Evolutionary conservation across 768 basidiomycete genomes (phyloP), one percentile per base, ranked within the genome.

Genomic region (Kondoa malvinella): DNA sequence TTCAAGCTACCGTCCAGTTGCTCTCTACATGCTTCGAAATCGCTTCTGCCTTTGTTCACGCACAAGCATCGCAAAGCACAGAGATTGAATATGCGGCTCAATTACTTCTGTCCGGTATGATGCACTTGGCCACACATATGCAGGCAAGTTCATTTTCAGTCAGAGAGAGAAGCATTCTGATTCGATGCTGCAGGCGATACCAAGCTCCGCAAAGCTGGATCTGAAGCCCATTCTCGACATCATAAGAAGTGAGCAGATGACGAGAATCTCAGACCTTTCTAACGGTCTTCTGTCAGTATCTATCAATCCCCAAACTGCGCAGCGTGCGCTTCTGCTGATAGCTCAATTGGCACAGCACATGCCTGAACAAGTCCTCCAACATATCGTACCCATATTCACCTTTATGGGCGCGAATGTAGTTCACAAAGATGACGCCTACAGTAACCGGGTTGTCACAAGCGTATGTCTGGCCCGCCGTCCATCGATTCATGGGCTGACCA

Each of bases 381-480:
- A 94, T 72, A 83, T 96, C 64, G 95, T 99, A 89, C 94, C 95
- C 2, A 86, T 99, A 58, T 97, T 99, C 80, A 96, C 92, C 0
- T 97, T 96, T 79, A 96, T 97, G 90, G 94, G 95, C 25, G 89
- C 92, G n/a, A 92, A 90, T 70, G 86, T 96, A 21, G 89, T 96
- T 80, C 94, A 95, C 74, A 83, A 92, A 60, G 95, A 99, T 72
- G 95, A 99, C 75, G 84, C 87, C 0, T 92, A 94, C 78, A 92
- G 88, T 74, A 94, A 95, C 80, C 84, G 85, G 40, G 92, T 97
- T 8, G 89, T 50, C 12, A 50, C 8, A 8, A 50, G 40, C 40
- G 40, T 50, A 50, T 8, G 40, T 21, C 21, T 50, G 40, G 21
- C 40, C 21, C 40, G 40, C 40, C 21, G 67, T 29, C 33, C 33